Evolutionary conservation across 805 yeast species (phyloP), one percentile per base, ranked within the genome.

Genomic region (Barnettozyma salicaria): DNA sequence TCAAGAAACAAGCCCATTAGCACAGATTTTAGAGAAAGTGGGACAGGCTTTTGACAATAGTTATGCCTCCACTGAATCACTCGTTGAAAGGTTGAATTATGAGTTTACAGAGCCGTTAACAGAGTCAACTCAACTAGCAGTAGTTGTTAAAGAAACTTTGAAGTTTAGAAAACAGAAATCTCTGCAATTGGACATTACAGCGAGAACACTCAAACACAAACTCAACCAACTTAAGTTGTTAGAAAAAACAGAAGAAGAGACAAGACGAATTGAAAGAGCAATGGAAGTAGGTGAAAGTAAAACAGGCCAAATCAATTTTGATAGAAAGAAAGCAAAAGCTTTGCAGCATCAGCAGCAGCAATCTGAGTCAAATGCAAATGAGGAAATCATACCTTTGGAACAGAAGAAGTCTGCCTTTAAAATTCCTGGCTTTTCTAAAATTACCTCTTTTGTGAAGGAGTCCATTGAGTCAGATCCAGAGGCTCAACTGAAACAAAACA

Each of bases 11-110:
- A 40, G 49, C 4, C 30, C 42, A 22, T 70, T 74, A 40, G 76
- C 74, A 43, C 58, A 73, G 5, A 74, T 75, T 1, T 56, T 78
- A 37, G 97, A 92, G 55, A 76, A 78, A 45, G 71, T 86, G 23
- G 97, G 97, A 1, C 89, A 84, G 52, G 80, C 85, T 1, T 78
- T 85, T 49, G 97, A 92, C 56, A 75, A 80, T 27, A 74, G 74
- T 22, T 76, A 73, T 43, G 70, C 78, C 2, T 69, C 78, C 8
- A 55, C 67, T 6, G 70, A 65, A 34, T 53, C 70, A 2, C 64
- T 80, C 9, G 71, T 76, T 5, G 59, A 66, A 10, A 71, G 72
- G 25, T 58, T 80, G 34, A 75, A 74, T 35, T 68, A 76, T 2
- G 74, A 75, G 37, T 79, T 78, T 48, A 68, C 76, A 7, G 87